Conservation (phyloP, 345 rosid genomes). For the Eutrema japonicum region DNA sequence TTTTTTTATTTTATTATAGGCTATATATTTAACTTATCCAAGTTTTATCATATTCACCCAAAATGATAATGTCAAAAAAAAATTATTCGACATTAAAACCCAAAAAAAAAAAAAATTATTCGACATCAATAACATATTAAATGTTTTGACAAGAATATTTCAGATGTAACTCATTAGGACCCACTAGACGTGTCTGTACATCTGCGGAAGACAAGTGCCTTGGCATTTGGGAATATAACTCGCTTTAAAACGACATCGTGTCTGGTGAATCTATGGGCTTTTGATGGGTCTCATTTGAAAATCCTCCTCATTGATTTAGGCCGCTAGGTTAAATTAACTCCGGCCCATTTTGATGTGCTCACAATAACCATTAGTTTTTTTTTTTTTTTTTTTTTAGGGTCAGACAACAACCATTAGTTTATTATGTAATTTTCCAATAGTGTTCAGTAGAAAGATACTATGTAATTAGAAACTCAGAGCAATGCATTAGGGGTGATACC, state of each 20-base stretch:
- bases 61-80: not conserved
- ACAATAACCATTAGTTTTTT: not conserved
- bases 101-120: not conserved
- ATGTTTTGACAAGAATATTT: not conserved
- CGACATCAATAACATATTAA: not conserved
- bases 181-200: not conserved
- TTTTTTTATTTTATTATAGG: no score
- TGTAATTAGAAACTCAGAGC: no score
- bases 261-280: slow-evolving; percentile 8
- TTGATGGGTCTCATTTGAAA: not conserved
- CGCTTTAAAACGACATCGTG: slow-evolving; percentile 1
- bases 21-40: no score
- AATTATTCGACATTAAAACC: no score
- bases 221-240: not conserved
- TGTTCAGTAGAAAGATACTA: no score
- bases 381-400: no score
- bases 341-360: slow-evolving; percentile 1
- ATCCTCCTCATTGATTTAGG: not conserved
- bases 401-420: not conserved
- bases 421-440: not conserved
- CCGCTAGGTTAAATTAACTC: not conserved
- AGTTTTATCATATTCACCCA: not conserved
- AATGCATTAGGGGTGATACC: no score
- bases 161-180: not conserved
- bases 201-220: not conserved